Evolutionary conservation across 352 stramenopile species (phyloP), one percentile per base, ranked within the genome.

Genomic region (Plasmopara viticola): DNA sequence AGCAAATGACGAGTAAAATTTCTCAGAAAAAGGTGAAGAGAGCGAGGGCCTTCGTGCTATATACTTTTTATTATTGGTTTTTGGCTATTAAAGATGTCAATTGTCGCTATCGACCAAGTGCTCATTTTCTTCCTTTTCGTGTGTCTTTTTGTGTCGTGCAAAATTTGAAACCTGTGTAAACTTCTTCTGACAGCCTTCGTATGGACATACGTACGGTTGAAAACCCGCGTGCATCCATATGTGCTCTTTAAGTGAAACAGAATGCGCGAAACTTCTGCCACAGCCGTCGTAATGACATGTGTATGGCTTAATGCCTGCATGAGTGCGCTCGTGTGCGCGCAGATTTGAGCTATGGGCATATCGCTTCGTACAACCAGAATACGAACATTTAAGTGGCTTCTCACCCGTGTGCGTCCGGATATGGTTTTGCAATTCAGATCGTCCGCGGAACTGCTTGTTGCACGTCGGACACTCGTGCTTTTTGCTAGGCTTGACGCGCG

Each of bases 291-390:
- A 94, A 58, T 90, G 88, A 57, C 88, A 97, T 44, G 84, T 84
- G 64, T 94, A 96, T 15, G 88, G 88, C 68, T 96, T 96, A 42
- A 95, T 77, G 14, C 83, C 84, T 8, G 83, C 78, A 56, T 97
- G 88, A n/a, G 84, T 94, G 31, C 87, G 84, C 53, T 95, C 86
- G 53, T 97, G 88, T n/a, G 86, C 90, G 18, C 80, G 84, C 35
- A 97, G 61, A 52, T 97, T 97, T 25, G 82, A 93, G 49, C 78
- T 94, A 64, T 97, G 87, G 6, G 81, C 82, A 60, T 96, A 97
- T 33, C 76, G 81, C 60, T 96, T 96, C 15, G 71, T 76, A 59
- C 88, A 97, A 35, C 83, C 82, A 0, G 72, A 68, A 55, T 90
- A 90, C 28, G 77, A 89, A 60, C 88, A 97, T 51, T 87, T 82